phyloP scores from a whole-genome alignment of 352 stramenopile genomes.

The Plasmopara halstedii region DNA sequence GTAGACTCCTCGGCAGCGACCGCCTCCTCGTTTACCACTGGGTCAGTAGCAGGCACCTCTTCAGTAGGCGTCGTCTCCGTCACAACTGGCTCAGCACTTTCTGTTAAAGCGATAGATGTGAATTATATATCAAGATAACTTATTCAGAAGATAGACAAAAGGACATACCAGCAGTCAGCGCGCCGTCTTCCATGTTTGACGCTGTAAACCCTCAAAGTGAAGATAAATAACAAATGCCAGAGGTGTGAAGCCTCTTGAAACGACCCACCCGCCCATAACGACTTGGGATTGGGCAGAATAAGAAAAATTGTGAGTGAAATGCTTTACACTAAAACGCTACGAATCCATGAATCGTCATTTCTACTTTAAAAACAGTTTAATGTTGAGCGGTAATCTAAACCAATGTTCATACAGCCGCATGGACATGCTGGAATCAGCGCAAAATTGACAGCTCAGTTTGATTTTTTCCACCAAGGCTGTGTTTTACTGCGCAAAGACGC shows the following conservation, averaged over 20 bases:
- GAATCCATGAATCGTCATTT: too few relatives aligned
- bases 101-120: background rate
- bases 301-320: too few relatives aligned
- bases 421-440: too few relatives aligned
- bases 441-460: too few relatives aligned
- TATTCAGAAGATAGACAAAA: background rate
- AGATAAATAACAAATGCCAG: conserved; percentile 22
- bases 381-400: too few relatives aligned
- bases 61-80: conserved; percentile 11
- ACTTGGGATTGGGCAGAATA: conserved; percentile 15
- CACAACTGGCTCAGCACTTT: conserved; percentile 15
- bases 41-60: conserved; percentile 5
- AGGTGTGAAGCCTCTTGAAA: conserved; percentile 12
- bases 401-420: too few relatives aligned
- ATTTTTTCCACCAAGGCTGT: too few relatives aligned
- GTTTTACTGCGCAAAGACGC: too few relatives aligned
- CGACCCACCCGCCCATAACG: conserved; percentile 2
- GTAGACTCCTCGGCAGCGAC: conserved; percentile 5
- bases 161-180: conserved; percentile 27
- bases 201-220: background rate
- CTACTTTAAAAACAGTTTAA: too few relatives aligned
- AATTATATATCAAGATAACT: background rate
- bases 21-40: conserved; percentile 2
- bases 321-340: too few relatives aligned
- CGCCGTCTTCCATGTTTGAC: conserved; percentile 48